Base-by-base conservation (phyloP, 345 rosid species). In the Populus euphratica region DNA sequence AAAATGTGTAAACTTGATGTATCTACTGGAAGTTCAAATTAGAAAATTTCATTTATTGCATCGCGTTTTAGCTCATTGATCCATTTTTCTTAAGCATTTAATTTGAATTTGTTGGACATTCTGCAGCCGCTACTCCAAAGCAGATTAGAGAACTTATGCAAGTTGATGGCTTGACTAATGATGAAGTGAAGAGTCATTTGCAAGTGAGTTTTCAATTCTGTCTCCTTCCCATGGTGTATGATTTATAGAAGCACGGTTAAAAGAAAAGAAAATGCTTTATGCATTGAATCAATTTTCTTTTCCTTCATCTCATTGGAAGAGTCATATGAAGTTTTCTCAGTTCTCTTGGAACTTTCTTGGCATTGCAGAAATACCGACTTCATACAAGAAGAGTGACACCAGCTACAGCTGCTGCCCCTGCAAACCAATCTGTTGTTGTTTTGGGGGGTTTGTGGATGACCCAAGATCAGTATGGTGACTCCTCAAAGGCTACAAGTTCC, bases 111-210 rank as follows among this genome's bases (percentile, higher is more conserved):
- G 69, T 59, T 74, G 59, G 31, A n/a, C 23, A 27, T 74, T 80
- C 69, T 83, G 84, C 91, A 96, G 99, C 85, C 63, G 98, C 98
- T 65, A 96, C 99, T 68, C 98, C 99, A 8, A 96, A 96, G 87
- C 97, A 94, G 87, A 96, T 96, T 38, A 86, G 94, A 83, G 97
- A 96, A 76, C 95, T 91, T 56, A 96, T 96, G 99, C 90, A 89
- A 84, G 98, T 92, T 47, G 92, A 92, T 83, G 97, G 98, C 72
- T 85, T 96, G 83, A 96, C 97, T 36, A 96, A 96, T 54, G 98
- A 94, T 82, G 99, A 96, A 90, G 98, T 96, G 23, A 96, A 96
- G 87, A 94, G 99, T 77, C 99, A 96, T 89, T 82, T 94, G 86
- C 99, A 96, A 86, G 99, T 92, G 69, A 78, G 80, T 83, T 77